Conservation (phyloP, 768 basidiomycete genomes). For the Rhodosporidiobolus odoratus region DNA sequence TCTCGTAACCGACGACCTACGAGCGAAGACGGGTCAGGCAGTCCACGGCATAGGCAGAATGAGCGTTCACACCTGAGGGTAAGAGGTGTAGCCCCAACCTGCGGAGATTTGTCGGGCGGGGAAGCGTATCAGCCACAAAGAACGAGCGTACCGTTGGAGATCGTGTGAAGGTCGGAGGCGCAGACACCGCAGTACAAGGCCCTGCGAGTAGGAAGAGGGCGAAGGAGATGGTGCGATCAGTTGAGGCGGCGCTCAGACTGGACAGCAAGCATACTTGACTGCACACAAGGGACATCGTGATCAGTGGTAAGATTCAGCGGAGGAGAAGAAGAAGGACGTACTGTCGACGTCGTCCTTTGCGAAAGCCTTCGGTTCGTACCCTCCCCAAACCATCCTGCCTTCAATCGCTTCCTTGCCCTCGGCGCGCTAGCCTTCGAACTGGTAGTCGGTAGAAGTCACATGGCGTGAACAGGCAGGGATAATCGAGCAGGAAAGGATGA, state of each 20-base stretch:
- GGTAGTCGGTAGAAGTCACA: too few species aligned
- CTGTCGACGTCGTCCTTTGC: constrained; percentile 56
- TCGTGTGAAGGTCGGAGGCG: constrained; percentile 46
- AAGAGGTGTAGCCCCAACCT: constrained; percentile 13
- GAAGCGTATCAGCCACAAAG: background rate
- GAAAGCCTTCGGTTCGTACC: constrained; percentile 55
- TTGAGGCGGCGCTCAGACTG: too few species aligned
- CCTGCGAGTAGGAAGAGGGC: constrained; percentile 42
- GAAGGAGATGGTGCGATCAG: too few species aligned
- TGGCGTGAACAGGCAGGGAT: too few species aligned
- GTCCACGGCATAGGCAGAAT: too few species aligned
- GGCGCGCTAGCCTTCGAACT: constrained; percentile 29
- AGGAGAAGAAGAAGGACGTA: background rate
- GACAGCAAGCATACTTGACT: too few species aligned
- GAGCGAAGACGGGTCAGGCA: too few species aligned
- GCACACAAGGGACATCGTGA: background rate
- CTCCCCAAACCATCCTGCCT: constrained; percentile 23
- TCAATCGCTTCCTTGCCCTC: constrained; percentile 9
- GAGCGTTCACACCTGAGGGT: too few species aligned
- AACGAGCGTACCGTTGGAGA: constrained; percentile 47
- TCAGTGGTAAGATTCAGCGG: background rate
- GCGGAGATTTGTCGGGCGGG: too few species aligned
- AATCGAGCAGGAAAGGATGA: too few species aligned
- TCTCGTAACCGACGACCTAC: constrained; percentile 36
- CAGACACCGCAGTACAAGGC: constrained; percentile 7